These are phyloP conservation scores for Aspergillus hancockii DNA, from an alignment of 495 filamentous ascomycete species.

Conservation along the genomic window DNA sequence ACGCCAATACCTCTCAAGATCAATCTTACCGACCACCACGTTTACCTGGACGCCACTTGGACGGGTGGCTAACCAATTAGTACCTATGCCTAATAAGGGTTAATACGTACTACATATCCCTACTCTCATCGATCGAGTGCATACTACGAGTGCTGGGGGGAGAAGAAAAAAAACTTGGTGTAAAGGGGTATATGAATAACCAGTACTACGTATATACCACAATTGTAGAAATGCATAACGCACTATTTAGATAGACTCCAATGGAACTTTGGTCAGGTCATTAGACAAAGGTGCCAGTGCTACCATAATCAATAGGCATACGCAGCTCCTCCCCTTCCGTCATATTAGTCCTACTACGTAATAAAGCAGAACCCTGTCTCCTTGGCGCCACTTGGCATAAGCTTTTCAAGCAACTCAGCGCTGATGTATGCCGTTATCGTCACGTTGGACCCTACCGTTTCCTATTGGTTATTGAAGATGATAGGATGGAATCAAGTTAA, in stretches of 20 bases:
- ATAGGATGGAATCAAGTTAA: background rate
- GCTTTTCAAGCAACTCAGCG: background rate
- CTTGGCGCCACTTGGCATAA: background rate
- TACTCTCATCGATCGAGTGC: background rate
- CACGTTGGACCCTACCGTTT: background rate
- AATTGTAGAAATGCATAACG: too few species aligned
- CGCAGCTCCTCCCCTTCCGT: background rate
- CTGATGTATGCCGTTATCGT: background rate
- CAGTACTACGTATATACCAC: too few species aligned
- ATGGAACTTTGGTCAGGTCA: background rate
- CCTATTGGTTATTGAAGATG: background rate
- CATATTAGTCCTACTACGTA: too few species aligned
- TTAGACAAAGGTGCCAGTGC: background rate
- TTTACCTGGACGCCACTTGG: constrained; percentile 11
- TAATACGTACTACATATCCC: background rate
- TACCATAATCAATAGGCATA: background rate
- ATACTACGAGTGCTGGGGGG: background rate
- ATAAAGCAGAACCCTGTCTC: background rate
- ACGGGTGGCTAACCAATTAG: constrained; percentile 12
- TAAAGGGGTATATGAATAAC: too few species aligned
- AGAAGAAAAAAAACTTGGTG: too few species aligned
- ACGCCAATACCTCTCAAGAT: background rate
- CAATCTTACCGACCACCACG: constrained; percentile 12
- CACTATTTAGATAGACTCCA: background rate
- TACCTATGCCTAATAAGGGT: background rate